Percentiles rank a stretch among this genome's conserved stretches.
Conservation (phyloP, 768 basidiomycete genomes). For the Cantharellus anzutake region DNA sequence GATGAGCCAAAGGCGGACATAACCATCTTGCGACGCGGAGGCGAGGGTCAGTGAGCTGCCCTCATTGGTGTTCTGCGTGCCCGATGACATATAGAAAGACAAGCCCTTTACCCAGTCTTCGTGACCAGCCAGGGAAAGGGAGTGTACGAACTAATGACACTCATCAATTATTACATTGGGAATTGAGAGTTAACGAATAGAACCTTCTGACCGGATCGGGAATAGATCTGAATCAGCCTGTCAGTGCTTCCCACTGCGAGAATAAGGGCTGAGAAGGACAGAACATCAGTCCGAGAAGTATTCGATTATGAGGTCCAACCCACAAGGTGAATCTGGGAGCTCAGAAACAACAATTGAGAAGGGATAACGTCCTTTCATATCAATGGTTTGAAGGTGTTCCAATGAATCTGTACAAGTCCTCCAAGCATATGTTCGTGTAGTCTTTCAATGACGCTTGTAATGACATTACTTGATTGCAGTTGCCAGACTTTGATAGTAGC, state of each 20-base stretch:
- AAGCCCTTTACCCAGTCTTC: conserved; percentile 90
- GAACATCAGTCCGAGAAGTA: not conserved
- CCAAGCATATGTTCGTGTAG: not conserved
- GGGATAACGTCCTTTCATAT: conserved; percentile 51
- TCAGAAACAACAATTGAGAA: conserved; percentile 41
- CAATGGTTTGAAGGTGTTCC: conserved; percentile 32
- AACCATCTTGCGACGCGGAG: conserved; percentile 89
- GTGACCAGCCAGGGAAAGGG: conserved; percentile 39
- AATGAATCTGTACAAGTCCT: not conserved
- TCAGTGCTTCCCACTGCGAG: conserved; percentile 81
- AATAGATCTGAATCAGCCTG: conserved; percentile 56
- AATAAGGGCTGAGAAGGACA: conserved; percentile 24
- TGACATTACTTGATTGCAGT: not conserved
- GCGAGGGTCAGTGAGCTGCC: conserved; percentile 35
- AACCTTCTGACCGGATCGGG: conserved; percentile 39
- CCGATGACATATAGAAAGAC: conserved; percentile 25
- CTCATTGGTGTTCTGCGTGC: conserved; percentile 7
- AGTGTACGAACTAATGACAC: conserved; percentile 7
- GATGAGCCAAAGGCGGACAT: conserved; percentile 85
- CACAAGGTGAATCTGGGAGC: conserved; percentile 56
- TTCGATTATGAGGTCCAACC: conserved; percentile 6
- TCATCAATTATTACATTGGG: not conserved
- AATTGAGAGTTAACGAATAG: too few species aligned
- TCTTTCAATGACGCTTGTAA: not conserved
- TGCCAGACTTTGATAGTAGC: conserved; percentile 60